A percentile compares a stretch with the other conserved stretches of the same genome.
phyloP scores from a whole-genome alignment of 2,329 filamentous ascomycete species.

The Westerdykella ornata region DNA sequence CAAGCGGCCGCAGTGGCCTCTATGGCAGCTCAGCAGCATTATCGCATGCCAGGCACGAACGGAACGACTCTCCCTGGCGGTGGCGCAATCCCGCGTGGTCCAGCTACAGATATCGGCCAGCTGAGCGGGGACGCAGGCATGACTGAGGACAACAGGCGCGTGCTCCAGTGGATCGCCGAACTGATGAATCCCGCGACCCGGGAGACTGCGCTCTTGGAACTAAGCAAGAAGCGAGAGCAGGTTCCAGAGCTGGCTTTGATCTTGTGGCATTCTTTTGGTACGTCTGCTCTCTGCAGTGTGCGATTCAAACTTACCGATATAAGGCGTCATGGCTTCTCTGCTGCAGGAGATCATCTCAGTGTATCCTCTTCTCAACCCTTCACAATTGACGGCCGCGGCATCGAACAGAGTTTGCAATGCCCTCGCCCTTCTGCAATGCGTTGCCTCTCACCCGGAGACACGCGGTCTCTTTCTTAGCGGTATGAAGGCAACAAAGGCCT shows the following conservation, averaged over 20 bases:
- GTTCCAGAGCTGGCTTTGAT: slow-evolving; percentile 94
- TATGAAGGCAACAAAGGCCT: slow-evolving; percentile 34
- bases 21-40: slow-evolving; percentile 51
- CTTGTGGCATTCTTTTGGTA: slow-evolving; percentile 97
- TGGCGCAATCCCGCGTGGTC: slow-evolving; percentile 31
- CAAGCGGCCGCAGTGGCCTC: slow-evolving; percentile 49
- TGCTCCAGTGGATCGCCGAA: slow-evolving; percentile 89
- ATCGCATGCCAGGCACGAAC: slow-evolving; percentile 64
- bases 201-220: slow-evolving; percentile 84
- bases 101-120: slow-evolving; percentile 35
- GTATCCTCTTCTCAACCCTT: slow-evolving; percentile 92
- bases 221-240: slow-evolving; percentile 98
- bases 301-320: slow-evolving; percentile 18
- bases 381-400: slow-evolving; percentile 92
- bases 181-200: slow-evolving; percentile 79
- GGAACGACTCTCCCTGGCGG: slow-evolving; percentile 43
- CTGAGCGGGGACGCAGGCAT: slow-evolving; percentile 44
- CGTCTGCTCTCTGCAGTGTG: slow-evolving; percentile 6
- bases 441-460: slow-evolving; percentile 95
- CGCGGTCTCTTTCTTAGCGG: slow-evolving; percentile 88
- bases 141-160: slow-evolving; percentile 84
- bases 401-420: slow-evolving; percentile 98
- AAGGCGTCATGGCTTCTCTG: slow-evolving; percentile 95
- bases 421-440: slow-evolving; percentile 88
- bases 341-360: slow-evolving; percentile 98